Evolutionary conservation across 2,329 filamentous ascomycete species (phyloP).

Genomic region (Colletotrichum echinochloae): DNA sequence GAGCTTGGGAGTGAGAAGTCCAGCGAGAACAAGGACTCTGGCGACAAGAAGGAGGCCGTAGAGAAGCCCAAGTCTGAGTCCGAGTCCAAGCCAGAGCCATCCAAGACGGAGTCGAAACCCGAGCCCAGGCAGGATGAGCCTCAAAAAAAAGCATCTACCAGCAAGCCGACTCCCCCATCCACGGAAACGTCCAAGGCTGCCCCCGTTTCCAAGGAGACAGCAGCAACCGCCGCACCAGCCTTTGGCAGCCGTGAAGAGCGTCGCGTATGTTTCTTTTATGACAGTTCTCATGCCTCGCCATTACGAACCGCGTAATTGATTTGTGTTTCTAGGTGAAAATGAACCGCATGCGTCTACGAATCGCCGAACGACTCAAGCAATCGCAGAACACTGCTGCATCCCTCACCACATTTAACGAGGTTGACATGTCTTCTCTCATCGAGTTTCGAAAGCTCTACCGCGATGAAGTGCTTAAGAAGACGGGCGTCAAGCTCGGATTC

Average conservation of each 20-base stretch:
- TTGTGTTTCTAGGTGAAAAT: slow-evolving; percentile 84
- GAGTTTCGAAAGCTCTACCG: slow-evolving; percentile 98
- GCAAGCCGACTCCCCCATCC: slow-evolving; percentile 40
- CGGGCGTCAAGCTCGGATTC: slow-evolving; percentile 97
- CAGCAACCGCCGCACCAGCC: slow-evolving; percentile 50
- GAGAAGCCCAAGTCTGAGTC: slow-evolving; percentile 37
- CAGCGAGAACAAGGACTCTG: slow-evolving; percentile 48
- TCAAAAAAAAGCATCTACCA: slow-evolving; percentile 47
- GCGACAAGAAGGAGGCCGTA: slow-evolving; percentile 21
- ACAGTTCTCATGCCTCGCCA: not conserved
- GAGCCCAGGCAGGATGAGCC: slow-evolving; percentile 57
- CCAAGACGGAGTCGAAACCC: slow-evolving; percentile 54
- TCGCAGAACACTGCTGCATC: slow-evolving; percentile 98
- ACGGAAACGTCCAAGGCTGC: slow-evolving; percentile 44
- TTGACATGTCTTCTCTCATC: slow-evolving; percentile 98
- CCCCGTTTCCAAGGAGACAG: slow-evolving; percentile 43
- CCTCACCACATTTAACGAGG: slow-evolving; percentile 98
- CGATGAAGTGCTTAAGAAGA: slow-evolving; percentile 95
- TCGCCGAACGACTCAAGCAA: slow-evolving; percentile 97
- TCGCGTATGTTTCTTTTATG: slow-evolving; percentile 69
- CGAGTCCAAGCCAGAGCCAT: slow-evolving; percentile 41
- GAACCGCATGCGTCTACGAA: slow-evolving; percentile 99
- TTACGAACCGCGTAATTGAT: not conserved
- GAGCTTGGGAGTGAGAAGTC: slow-evolving; percentile 71
- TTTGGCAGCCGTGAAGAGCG: slow-evolving; percentile 87